phyloP scores from a whole-genome alignment of 805 yeast species.

The Lipomyces spencermartinsiae region DNA sequence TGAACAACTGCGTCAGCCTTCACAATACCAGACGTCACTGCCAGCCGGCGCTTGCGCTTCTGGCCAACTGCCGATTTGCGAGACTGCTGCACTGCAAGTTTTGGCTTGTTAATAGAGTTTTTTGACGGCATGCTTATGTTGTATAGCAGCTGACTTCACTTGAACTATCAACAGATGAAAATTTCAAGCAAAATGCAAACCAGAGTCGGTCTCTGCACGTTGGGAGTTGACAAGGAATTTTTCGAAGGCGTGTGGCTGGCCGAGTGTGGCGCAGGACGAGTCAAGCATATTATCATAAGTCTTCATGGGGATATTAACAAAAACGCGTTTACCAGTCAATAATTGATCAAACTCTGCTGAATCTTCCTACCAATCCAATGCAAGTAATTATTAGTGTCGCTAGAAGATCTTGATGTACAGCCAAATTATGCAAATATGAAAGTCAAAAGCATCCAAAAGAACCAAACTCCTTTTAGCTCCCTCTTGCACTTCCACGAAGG shows the following conservation, averaged over 20 bases:
- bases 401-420: background rate
- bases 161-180: background rate
- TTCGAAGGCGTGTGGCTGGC: no score
- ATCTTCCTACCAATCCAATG: no score
- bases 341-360: no score
- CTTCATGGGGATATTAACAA: no score
- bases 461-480: constrained; percentile 2
- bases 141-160: background rate
- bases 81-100: constrained; percentile 62
- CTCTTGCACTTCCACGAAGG: background rate
- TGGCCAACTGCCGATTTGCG: constrained; percentile 43
- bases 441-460: constrained; percentile 5
- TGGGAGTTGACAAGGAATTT: background rate
- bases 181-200: background rate
- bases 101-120: constrained; percentile 81
- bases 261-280: no score
- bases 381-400: no score
- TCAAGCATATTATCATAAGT: no score
- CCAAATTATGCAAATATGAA: constrained; percentile 1
- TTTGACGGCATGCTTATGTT: constrained; percentile 69
- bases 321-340: background rate
- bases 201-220: background rate
- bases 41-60: constrained; percentile 29
- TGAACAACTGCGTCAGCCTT: constrained; percentile 19
- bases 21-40: constrained; percentile 6